phyloP scores from a whole-genome alignment of 2,329 filamentous ascomycete species.

The Tolypocladium tropicale region DNA sequence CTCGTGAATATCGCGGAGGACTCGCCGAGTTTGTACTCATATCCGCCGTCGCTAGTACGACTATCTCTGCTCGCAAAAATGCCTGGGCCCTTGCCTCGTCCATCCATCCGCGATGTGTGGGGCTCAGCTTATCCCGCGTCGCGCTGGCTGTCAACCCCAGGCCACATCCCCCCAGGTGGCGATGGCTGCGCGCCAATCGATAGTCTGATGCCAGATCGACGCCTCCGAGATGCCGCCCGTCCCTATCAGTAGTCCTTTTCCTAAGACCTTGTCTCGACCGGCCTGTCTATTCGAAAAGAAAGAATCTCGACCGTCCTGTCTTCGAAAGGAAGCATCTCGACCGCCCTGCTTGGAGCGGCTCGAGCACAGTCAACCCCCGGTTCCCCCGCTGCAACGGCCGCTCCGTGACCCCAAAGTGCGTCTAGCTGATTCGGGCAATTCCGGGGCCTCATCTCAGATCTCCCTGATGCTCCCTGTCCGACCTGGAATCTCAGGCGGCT shows the following conservation, averaged over 20 bases:
- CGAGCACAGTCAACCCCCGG: neutral
- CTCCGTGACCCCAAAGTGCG: neutral
- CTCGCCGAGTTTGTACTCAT: neutral
- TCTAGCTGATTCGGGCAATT: constrained; percentile 18
- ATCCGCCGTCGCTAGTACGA: neutral
- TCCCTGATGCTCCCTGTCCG: constrained; percentile 17
- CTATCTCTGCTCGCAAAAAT: constrained; percentile 2
- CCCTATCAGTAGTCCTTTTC: neutral
- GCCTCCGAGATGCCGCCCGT: neutral
- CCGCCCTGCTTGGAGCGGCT: constrained; percentile 1
- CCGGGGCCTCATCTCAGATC: constrained; percentile 24
- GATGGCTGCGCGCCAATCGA: constrained; percentile 2
- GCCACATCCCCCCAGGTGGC: constrained; percentile 2
- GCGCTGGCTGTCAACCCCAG: neutral
- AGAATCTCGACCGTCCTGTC: neutral
- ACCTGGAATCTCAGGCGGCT: constrained; percentile 2
- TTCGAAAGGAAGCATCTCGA: neutral
- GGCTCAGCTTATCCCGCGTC: neutral
- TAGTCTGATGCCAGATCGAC: constrained; percentile 8
- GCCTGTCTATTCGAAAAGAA: neutral
- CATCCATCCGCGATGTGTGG: constrained; percentile 3
- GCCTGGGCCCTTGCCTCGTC: neutral
- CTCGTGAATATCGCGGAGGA: neutral
- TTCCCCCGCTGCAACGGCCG: neutral
- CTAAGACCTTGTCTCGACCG: neutral